phyloP scores from a whole-genome alignment of 345 rosid species.

The Abelmoschus esculentus region DNA sequence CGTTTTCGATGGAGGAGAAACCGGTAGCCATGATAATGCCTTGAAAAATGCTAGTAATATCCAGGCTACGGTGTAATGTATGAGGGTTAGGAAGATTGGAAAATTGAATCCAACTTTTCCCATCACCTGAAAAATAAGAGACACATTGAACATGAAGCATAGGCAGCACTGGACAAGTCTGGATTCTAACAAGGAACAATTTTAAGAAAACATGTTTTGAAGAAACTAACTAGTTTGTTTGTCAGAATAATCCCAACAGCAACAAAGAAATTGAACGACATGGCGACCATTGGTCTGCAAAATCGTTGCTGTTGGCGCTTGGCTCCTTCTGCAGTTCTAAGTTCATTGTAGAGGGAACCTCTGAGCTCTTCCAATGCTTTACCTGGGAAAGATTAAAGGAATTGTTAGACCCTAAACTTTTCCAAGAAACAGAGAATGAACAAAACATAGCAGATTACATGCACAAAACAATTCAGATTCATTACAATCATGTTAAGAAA shows the following conservation, averaged over 20 bases:
- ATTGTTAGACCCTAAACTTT: too few species aligned
- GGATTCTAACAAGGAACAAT: background rate
- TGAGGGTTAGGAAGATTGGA: conserved; percentile 77
- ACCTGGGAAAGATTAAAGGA: conserved; percentile 29
- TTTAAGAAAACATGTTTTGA: background rate
- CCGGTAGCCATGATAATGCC: conserved; percentile 61
- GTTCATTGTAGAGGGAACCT: conserved; percentile 70
- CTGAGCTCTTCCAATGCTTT: conserved; percentile 84
- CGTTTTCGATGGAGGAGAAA: conserved; percentile 73
- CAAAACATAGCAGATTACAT: too few species aligned
- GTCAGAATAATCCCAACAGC: conserved; percentile 77
- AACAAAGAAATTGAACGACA: conserved; percentile 86
- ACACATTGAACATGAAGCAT: background rate
- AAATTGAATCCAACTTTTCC: conserved; percentile 75
- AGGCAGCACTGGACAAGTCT: background rate
- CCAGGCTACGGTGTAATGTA: conserved; percentile 79
- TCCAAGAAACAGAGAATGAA: too few species aligned
- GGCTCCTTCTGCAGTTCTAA: conserved; percentile 80
- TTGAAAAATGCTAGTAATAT: conserved; percentile 71
- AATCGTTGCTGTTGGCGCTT: conserved; percentile 78
- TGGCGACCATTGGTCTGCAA: conserved; percentile 76
- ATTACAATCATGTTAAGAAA: too few species aligned
- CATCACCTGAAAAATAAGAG: conserved; percentile 55
- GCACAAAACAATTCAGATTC: too few species aligned
- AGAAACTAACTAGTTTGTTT: conserved; percentile 57